Conservation (phyloP, 169 alveolate genomes). For the Besnoitia besnoiti region DNA sequence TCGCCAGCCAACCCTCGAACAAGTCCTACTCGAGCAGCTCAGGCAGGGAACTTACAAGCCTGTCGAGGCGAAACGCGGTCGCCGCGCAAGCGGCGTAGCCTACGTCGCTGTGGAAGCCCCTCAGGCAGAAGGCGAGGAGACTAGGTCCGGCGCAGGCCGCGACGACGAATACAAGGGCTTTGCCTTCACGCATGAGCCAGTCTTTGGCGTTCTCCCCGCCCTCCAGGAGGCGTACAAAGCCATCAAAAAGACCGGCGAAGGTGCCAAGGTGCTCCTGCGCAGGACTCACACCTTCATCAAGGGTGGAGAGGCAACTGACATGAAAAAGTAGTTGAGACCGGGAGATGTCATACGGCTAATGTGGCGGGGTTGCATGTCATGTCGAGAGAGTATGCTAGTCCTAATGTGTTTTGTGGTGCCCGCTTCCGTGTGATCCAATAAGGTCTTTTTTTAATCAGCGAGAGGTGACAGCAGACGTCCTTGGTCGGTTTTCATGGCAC, state of each 20-base stretch:
- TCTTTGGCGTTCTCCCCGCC: slow-evolving; percentile 23
- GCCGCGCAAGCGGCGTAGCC: slow-evolving; percentile 17
- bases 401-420: no score
- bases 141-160: background rate
- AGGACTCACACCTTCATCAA: slow-evolving; percentile 23
- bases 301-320: background rate
- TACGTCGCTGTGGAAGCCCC: slow-evolving; percentile 36
- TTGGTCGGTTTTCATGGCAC: no score
- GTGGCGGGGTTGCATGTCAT: no score
- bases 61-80: background rate
- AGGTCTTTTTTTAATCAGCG: no score
- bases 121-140: background rate
- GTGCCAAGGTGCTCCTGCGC: slow-evolving; percentile 15
- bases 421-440: no score
- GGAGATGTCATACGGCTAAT: no score
- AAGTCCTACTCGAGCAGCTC: slow-evolving; percentile 73
- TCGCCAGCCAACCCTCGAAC: slow-evolving; percentile 78
- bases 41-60: slow-evolving; percentile 68
- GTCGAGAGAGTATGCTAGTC: no score
- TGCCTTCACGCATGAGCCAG: slow-evolving; percentile 39
- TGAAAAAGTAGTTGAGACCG: background rate
- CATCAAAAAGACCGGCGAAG: slow-evolving; percentile 15
- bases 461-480: no score
- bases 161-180: slow-evolving; percentile 29
- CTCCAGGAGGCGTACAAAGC: slow-evolving; percentile 36